phyloP scores from a whole-genome alignment of 176 grass and related monocot genomes.

The Oryza nivara region DNA sequence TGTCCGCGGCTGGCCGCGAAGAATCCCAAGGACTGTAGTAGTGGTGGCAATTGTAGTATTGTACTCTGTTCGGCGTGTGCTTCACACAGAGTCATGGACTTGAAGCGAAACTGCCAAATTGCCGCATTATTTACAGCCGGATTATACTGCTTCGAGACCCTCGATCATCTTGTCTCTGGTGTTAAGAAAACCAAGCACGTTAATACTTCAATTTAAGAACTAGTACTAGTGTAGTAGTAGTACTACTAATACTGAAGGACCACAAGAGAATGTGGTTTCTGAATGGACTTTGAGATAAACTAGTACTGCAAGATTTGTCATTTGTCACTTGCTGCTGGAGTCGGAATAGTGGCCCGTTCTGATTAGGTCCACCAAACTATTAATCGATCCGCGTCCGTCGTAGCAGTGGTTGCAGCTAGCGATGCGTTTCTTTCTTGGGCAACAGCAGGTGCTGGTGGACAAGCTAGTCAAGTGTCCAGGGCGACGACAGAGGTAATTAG shows the following conservation, averaged over 20 bases:
- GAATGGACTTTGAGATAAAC: slow-evolving; percentile 23
- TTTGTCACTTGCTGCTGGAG: slow-evolving; percentile 14
- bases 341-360: background rate
- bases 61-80: background rate
- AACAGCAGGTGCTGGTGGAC: slow-evolving; percentile 24
- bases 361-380: background rate
- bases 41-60: background rate
- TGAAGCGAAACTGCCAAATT: background rate
- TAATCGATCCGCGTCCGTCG: background rate
- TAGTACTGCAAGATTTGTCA: slow-evolving; percentile 8
- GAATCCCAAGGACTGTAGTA: background rate
- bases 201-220: background rate
- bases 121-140: background rate
- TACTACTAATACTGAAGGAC: slow-evolving; percentile 2
- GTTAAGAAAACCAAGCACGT: too few species aligned
- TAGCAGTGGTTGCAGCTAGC: slow-evolving; percentile 13
- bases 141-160: background rate
- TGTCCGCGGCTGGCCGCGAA: background rate
- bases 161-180: background rate
- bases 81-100: background rate
- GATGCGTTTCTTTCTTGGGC: background rate
- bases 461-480: background rate
- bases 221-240: too few species aligned
- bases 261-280: background rate
- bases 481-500: slow-evolving; percentile 9